phyloP scores from a whole-genome alignment of 2,329 filamentous ascomycete species.

The Paramyrothecium sp. region DNA sequence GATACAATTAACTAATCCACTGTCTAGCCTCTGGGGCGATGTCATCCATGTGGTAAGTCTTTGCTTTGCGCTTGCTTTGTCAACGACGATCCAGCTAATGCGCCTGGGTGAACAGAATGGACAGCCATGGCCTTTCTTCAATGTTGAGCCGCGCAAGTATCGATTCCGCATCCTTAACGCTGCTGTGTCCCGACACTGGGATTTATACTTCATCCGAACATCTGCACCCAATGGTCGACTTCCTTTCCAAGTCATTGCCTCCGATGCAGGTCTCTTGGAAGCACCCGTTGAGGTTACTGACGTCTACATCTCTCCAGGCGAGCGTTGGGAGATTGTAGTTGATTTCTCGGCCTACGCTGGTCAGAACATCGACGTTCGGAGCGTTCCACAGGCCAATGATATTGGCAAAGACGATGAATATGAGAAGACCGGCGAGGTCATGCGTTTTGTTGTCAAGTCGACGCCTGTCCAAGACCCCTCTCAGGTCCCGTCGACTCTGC shows the following conservation, averaged over 20 bases:
- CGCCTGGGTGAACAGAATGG: constrained; percentile 36
- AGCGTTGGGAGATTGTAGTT: constrained; percentile 58
- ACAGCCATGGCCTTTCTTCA: constrained; percentile 56
- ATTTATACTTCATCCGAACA: constrained; percentile 42
- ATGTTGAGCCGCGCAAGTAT: constrained; percentile 60
- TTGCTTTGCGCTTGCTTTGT: too few relatives aligned
- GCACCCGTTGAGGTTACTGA: constrained; percentile 39
- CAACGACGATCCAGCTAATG: too few relatives aligned
- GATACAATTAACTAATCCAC: background rate
- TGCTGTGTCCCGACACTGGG: constrained; percentile 43
- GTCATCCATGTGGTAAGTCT: constrained; percentile 45
- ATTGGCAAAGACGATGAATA: constrained; percentile 47
- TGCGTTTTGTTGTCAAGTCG: constrained; percentile 48
- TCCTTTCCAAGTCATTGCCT: constrained; percentile 52
- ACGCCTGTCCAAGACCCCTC: constrained; percentile 32
- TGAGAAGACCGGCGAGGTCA: constrained; percentile 47
- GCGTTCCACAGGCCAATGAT: constrained; percentile 17
- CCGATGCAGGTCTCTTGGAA: constrained; percentile 50
- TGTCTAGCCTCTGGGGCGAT: constrained; percentile 51
- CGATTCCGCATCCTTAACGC: constrained; percentile 54
- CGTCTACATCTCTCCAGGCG: constrained; percentile 50
- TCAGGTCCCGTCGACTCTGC: constrained; percentile 29
- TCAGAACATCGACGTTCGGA: constrained; percentile 43
- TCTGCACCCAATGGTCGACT: constrained; percentile 25
- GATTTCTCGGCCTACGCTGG: constrained; percentile 50